phyloP scores from a whole-genome alignment of 345 rosid genomes.

The Raphanus raphanistrum region DNA sequence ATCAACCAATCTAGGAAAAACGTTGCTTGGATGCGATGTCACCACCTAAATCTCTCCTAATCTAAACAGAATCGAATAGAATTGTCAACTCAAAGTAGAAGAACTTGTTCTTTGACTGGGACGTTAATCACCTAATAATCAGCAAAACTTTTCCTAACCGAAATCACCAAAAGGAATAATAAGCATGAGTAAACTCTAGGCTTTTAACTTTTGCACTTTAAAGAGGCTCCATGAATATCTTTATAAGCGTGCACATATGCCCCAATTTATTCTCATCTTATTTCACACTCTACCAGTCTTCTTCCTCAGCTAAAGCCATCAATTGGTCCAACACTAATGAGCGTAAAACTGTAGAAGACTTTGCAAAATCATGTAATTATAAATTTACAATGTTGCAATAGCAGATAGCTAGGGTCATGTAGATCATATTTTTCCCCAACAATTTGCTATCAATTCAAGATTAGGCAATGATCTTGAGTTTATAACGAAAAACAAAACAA shows the following conservation, averaged over 20 bases:
- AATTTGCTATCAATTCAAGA: conserved; percentile 4
- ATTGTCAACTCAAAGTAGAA: conserved; percentile 5
- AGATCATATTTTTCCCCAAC: conserved; percentile 1
- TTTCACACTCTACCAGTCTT: conserved; percentile 18
- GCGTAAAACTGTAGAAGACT: conserved; percentile 1
- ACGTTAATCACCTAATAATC: not conserved
- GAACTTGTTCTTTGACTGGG: conserved; percentile 6
- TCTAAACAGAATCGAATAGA: not conserved
- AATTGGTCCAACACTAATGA: conserved; percentile 22
- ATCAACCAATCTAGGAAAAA: conserved; percentile 10
- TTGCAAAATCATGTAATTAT: not conserved
- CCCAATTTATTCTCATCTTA: conserved; percentile 30
- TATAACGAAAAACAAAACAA: not conserved
- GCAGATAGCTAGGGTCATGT: not conserved
- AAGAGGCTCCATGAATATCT: conserved; percentile 37
- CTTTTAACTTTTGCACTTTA: conserved; percentile 34
- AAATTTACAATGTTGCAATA: not conserved
- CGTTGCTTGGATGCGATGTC: conserved; percentile 15
- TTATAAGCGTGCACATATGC: conserved; percentile 41
- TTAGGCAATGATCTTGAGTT: conserved; percentile 6
- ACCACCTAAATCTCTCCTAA: conserved; percentile 30
- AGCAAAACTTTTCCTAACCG: conserved; percentile 15
- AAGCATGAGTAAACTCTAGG: conserved; percentile 26
- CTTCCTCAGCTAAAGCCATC: conserved; percentile 12
- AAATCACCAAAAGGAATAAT: conserved; percentile 1